Conservation (phyloP, 257 asterid genomes). For the Lavandula angustifolia region DNA sequence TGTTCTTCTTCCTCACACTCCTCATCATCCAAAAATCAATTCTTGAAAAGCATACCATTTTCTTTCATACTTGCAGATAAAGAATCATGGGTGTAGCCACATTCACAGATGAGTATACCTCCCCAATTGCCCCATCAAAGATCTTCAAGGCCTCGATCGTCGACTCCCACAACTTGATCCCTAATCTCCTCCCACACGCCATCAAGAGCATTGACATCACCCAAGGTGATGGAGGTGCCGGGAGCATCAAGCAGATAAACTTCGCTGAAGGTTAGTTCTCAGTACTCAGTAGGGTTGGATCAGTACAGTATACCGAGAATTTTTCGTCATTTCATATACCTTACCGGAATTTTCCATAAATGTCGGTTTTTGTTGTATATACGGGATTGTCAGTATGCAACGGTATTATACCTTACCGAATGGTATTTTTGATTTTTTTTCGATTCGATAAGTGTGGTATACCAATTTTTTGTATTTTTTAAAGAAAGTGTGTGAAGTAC, state of each 20-base stretch:
- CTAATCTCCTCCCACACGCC: slow-evolving; percentile 50
- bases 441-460: too few species aligned
- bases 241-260: slow-evolving; percentile 51
- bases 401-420: too few species aligned
- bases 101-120: slow-evolving; percentile 44
- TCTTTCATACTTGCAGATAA: neutral
- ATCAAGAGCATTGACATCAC: slow-evolving; percentile 42
- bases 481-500: slow-evolving; percentile 32
- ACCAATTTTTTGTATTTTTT: too few species aligned
- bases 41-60: slow-evolving; percentile 5
- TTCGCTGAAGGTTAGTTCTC: slow-evolving; percentile 41
- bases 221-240: slow-evolving; percentile 47
- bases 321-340: too few species aligned
- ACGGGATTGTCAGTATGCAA: too few species aligned
- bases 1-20: slow-evolving; percentile 8
- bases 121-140: slow-evolving; percentile 40
- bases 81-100: slow-evolving; percentile 38
- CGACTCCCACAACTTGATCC: slow-evolving; percentile 48
- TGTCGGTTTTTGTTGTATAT: too few species aligned
- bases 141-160: slow-evolving; percentile 52
- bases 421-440: too few species aligned
- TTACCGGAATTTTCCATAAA: too few species aligned
- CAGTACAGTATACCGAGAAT: neutral
- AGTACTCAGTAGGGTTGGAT: too few species aligned
- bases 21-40: neutral